Base-by-base conservation (phyloP, 106 monocot genomes). In the Dioscorea dumetorum region DNA sequence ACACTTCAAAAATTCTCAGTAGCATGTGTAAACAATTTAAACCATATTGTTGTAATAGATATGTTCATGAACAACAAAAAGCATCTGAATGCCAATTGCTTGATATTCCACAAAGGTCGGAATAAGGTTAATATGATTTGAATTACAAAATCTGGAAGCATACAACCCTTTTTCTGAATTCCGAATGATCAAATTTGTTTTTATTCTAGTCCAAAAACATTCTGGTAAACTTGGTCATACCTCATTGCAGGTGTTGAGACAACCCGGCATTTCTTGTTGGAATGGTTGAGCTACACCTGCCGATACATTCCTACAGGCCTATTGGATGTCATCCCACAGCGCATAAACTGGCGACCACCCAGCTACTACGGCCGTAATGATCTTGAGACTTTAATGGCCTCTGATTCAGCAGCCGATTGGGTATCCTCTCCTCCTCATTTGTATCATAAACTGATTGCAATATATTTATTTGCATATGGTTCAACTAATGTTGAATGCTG, bases 391-490 rank as follows among this genome's bases (percentile, higher is more conserved):
- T 54, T 97, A 51, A 87, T 97, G 92, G 86, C 82, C 69, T 97
- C 97, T 53, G 89, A 97, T 67, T 97, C 92, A 65, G 97, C 97
- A n/a, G 97, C 91, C 7, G 97, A 97, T 71, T 97, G 97, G 97
- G 97, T 97, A 91, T 28, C 49, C 35, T 57, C 5, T 24, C 33
- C 64, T 35, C 4, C 12, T 9, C 9, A 16, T 14, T 24, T 5
- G 7, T n/a, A 16, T 23, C 41, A 7, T 20, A 17, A 56, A 0
- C 18, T 28, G 1, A 50, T 2, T 15, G 71, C 48, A 23, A 50
- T 50, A 15, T 49, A 17, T 50, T 50, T 49, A 33, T 34, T 57
- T 4, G 15, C 8, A 18, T 54, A 5, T 5, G 15, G 18, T 19
- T 19, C 19, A 54, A 18, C 13, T 6, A 3, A 4, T 52, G 7